Percentiles rank a stretch among this genome's conserved stretches.
These are phyloP conservation scores for Blastobotrys serpentis DNA, from an alignment of 1,139 yeast species.

Conservation along the genomic window DNA sequence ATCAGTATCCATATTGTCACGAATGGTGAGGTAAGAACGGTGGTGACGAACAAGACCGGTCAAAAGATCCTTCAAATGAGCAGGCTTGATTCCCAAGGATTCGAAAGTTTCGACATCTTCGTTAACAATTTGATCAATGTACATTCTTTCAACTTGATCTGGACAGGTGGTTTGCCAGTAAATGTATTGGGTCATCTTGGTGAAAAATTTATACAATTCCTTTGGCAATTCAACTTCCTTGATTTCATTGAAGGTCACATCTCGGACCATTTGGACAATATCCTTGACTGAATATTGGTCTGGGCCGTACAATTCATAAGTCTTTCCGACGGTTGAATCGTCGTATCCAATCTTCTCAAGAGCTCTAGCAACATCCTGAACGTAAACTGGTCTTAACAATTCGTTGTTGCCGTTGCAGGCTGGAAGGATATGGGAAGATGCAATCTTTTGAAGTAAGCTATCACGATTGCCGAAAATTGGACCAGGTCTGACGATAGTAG, in stretches of 20 bases:
- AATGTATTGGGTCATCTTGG: conserved; percentile 52
- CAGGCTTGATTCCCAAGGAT: conserved; percentile 73
- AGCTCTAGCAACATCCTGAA: conserved; percentile 74
- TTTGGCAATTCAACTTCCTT: conserved; percentile 54
- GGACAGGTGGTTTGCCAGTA: conserved; percentile 73
- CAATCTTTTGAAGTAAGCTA: conserved; percentile 64
- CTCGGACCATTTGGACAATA: conserved; percentile 67
- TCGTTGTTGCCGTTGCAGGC: conserved; percentile 66
- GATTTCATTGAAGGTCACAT: conserved; percentile 49
- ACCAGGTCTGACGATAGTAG: conserved; percentile 84
- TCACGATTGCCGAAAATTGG: conserved; percentile 81
- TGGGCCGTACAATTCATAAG: conserved; percentile 75
- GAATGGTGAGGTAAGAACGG: conserved; percentile 37
- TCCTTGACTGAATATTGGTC: conserved; percentile 63
- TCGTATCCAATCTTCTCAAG: conserved; percentile 78
- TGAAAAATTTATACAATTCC: conserved; percentile 45
- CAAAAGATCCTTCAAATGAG: conserved; percentile 65
- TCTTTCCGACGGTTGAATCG: conserved; percentile 75
- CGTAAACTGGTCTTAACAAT: conserved; percentile 71
- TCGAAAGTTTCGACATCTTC: conserved; percentile 62
- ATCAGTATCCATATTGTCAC: conserved; percentile 39
- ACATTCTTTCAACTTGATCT: conserved; percentile 76
- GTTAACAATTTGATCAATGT: conserved; percentile 64
- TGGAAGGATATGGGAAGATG: conserved; percentile 52
- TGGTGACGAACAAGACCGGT: conserved; percentile 55